These are phyloP conservation scores for Albifimbria verrucaria DNA, from an alignment of 2,329 filamentous ascomycete species.

Conservation along the genomic window DNA sequence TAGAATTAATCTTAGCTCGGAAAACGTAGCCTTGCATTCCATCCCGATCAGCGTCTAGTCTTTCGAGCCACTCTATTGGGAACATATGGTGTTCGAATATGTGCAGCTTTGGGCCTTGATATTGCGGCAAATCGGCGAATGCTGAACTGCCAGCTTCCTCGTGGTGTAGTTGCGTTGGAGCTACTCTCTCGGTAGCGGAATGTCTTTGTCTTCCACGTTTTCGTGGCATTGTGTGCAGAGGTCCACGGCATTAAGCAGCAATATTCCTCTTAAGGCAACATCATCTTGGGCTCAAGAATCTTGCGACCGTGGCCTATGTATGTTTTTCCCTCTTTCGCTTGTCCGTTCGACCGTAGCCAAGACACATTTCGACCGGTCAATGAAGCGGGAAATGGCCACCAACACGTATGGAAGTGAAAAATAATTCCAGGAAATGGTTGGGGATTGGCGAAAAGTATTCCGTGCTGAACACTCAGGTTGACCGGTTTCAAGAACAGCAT, in stretches of 20 bases:
- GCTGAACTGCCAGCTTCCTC: background rate
- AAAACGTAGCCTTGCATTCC: slow-evolving; percentile 1
- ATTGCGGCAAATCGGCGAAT: background rate
- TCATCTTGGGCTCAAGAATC: background rate
- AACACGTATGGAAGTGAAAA: too few relatives aligned
- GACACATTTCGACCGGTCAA: background rate
- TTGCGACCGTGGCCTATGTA: background rate
- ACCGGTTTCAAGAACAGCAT: too few relatives aligned
- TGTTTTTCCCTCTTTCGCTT: too few relatives aligned
- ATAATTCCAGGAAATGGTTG: too few relatives aligned
- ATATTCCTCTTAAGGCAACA: background rate
- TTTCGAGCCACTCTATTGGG: background rate
- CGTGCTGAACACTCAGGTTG: too few relatives aligned
- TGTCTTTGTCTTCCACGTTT: background rate
- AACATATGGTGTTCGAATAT: background rate
- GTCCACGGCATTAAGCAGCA: background rate
- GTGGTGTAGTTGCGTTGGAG: background rate
- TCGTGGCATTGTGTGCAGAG: background rate
- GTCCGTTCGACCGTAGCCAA: too few relatives aligned
- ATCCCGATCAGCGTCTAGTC: background rate
- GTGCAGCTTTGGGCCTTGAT: background rate
- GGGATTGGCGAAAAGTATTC: too few relatives aligned
- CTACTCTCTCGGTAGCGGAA: too few relatives aligned
- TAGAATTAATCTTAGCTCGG: background rate
- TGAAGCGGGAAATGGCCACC: background rate